Evolutionary conservation across 2,329 filamentous ascomycete genomes (phyloP).

Genomic region (Penicillium sp.): DNA sequence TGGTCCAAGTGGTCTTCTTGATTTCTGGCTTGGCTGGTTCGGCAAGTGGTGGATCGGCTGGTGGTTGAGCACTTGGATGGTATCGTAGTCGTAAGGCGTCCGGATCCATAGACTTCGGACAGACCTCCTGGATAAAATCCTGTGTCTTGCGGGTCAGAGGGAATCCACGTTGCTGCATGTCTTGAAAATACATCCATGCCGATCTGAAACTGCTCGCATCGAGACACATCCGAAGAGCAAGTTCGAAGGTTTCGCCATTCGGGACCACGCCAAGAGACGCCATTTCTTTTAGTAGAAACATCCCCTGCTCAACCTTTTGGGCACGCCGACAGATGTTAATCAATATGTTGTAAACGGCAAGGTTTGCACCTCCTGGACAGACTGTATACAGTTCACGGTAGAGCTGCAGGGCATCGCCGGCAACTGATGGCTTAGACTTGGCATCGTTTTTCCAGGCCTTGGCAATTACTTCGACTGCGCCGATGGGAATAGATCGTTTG

Average conservation of each 20-base stretch:
- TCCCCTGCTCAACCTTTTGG: slow-evolving; percentile 58
- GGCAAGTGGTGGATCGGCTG: not conserved
- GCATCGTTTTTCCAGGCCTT: slow-evolving; percentile 53
- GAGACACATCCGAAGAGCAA: slow-evolving; percentile 63
- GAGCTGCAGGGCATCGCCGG: slow-evolving; percentile 59
- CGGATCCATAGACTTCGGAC: slow-evolving; percentile 33
- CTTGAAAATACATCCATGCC: slow-evolving; percentile 43
- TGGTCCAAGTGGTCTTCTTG: not conserved
- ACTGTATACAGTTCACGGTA: slow-evolving; percentile 65
- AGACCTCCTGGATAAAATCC: slow-evolving; percentile 33
- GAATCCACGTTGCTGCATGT: slow-evolving; percentile 38
- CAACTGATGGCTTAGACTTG: slow-evolving; percentile 34
- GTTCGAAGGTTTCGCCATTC: slow-evolving; percentile 64
- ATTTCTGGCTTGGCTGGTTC: slow-evolving; percentile 2
- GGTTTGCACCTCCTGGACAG: slow-evolving; percentile 48
- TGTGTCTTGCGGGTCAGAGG: slow-evolving; percentile 29
- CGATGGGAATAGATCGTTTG: slow-evolving; percentile 54
- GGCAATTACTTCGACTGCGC: slow-evolving; percentile 54
- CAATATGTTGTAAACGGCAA: slow-evolving; percentile 63
- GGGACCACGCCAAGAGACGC: slow-evolving; percentile 58
- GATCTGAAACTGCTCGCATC: slow-evolving; percentile 40
- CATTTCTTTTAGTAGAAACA: slow-evolving; percentile 68
- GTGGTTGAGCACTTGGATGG: slow-evolving; percentile 32
- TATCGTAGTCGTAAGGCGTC: slow-evolving; percentile 36
- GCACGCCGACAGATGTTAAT: slow-evolving; percentile 54